Conservation (phyloP, 2,329 filamentous ascomycete genomes). For the Colletotrichum incanum region DNA sequence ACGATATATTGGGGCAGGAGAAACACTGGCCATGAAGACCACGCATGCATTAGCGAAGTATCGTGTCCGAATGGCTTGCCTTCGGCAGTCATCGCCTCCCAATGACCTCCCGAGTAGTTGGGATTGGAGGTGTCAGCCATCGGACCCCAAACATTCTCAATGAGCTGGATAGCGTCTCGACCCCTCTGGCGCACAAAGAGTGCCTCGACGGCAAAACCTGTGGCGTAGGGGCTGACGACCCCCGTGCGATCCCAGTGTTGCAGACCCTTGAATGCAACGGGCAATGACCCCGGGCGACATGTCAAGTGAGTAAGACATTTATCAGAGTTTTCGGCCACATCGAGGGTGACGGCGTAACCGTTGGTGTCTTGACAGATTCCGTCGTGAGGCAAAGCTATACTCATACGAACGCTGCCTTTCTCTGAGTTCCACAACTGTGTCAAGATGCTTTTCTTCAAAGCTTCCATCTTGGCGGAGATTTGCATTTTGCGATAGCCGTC, state of each 20-base stretch:
- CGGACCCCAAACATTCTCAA: conserved; percentile 22
- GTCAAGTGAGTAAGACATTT: not conserved
- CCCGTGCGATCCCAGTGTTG: conserved; percentile 24
- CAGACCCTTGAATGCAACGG: conserved; percentile 13
- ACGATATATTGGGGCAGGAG: conserved; percentile 32
- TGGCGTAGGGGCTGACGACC: conserved; percentile 28
- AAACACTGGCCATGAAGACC: conserved; percentile 38
- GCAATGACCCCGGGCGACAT: not conserved
- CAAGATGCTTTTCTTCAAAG: conserved; percentile 12
- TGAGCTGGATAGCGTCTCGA: conserved; percentile 16
- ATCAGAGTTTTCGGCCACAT: not conserved
- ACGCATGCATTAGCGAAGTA: conserved; percentile 32
- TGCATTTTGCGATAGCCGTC: not conserved
- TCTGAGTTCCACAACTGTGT: conserved; percentile 16
- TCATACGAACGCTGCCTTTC: conserved; percentile 10
- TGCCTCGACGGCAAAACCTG: conserved; percentile 33
- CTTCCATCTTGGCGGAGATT: not conserved
- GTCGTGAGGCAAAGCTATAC: conserved; percentile 10
- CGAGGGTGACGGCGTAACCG: conserved; percentile 26
- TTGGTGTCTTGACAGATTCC: conserved; percentile 29
- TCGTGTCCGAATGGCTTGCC: conserved; percentile 28
- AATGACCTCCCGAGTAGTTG: conserved; percentile 34
- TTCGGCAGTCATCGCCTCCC: conserved; percentile 33
- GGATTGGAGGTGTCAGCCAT: conserved; percentile 20
- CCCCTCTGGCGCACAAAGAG: conserved; percentile 22